Conservation (phyloP, 2,329 filamentous ascomycete species). For the Talaromyces funiculosus region DNA sequence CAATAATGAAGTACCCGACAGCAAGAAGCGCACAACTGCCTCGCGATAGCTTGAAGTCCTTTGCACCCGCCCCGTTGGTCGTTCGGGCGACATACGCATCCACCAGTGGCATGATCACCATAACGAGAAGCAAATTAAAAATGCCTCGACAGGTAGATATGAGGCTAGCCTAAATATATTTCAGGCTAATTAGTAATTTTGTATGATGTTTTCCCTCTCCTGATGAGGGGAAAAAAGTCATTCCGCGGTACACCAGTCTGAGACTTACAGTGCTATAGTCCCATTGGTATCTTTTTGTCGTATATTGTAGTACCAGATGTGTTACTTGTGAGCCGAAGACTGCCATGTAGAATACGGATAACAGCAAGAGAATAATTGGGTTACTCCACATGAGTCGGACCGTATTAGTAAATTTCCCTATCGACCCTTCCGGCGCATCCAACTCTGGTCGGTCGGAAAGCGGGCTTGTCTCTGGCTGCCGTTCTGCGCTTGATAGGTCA, state of each 20-base stretch:
- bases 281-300: conserved; percentile 8
- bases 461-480: no score
- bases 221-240: no score
- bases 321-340: conserved; percentile 3
- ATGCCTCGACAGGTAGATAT: not conserved
- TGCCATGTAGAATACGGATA: conserved; percentile 2
- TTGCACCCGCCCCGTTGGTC: no score
- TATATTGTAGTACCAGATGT: conserved; percentile 4
- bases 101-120: no score
- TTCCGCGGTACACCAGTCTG: no score
- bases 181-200: no score
- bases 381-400: not conserved
- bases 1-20: not conserved
- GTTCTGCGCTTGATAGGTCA: no score
- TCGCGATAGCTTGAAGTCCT: conserved; percentile 10
- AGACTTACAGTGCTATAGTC: not conserved
- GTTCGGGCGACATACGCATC: no score
- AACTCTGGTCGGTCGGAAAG: no score
- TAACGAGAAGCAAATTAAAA: no score
- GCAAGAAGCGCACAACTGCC: not conserved
- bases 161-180: no score
- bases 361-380: conserved; percentile 1
- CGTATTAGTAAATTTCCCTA: conserved; percentile 1
- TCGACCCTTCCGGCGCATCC: conserved; percentile 18
- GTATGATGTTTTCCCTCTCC: no score